A percentile compares a stretch with the other conserved stretches of the same genome.
These are phyloP conservation scores for Physcomitrium patens DNA, from an alignment of 225 moss, liverwort and hornwort genomes.

Conservation along the genomic window DNA sequence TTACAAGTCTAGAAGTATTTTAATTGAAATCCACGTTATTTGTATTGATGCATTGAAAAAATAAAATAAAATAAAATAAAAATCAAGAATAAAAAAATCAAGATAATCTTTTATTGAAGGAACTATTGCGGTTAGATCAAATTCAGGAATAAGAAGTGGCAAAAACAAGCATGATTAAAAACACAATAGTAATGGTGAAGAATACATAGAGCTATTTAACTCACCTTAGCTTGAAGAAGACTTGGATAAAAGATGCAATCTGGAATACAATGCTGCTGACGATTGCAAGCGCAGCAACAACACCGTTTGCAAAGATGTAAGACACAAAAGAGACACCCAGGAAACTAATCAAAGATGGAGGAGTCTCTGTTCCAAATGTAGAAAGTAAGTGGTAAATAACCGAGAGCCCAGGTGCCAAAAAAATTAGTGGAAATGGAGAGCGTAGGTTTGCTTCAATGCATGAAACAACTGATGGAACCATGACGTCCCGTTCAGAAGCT, in stretches of 20 bases:
- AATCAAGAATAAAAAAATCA: too few relatives aligned
- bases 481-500: slow-evolving; percentile 82
- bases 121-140: slow-evolving; percentile 9
- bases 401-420: slow-evolving; percentile 77
- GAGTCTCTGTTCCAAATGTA: slow-evolving; percentile 78
- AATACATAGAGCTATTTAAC: slow-evolving; percentile 7
- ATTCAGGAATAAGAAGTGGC: background rate
- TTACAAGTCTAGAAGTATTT: too few relatives aligned
- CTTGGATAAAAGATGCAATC: slow-evolving; percentile 72
- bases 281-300: slow-evolving; percentile 67
- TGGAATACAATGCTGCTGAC: slow-evolving; percentile 75
- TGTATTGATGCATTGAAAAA: background rate
- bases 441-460: slow-evolving; percentile 84
- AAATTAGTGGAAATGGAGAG: slow-evolving; percentile 73
- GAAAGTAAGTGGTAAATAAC: slow-evolving; percentile 72
- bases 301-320: slow-evolving; percentile 87
- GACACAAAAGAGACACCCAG: slow-evolving; percentile 80
- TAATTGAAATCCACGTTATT: too few relatives aligned
- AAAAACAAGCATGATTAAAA: background rate
- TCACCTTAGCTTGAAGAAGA: slow-evolving; percentile 88
- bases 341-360: slow-evolving; percentile 91
- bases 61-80: too few relatives aligned
- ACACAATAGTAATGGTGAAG: slow-evolving; percentile 11
- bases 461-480: slow-evolving; percentile 77
- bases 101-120: slow-evolving; percentile 5